Base-by-base conservation (phyloP, 345 rosid species). In the Lepidium didymum region DNA sequence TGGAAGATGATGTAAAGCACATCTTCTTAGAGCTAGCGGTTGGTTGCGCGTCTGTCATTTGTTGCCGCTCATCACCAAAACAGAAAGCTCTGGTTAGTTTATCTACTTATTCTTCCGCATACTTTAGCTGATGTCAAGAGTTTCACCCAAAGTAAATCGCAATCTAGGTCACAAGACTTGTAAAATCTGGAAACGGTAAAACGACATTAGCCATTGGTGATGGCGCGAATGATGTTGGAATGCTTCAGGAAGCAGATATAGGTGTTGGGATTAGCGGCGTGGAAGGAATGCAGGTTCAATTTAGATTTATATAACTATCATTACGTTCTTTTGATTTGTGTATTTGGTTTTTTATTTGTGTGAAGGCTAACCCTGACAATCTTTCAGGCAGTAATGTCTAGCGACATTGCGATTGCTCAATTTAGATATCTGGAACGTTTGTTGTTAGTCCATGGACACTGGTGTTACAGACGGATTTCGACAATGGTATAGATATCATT, bases 201-300 rank as follows among this genome's bases (percentile, higher is more conserved):
- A 88, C 96, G 11, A 93, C 96, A 3, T 79, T 93, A 53, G 98
- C 93, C 7, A 85, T 93, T 25, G 98, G 98, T 49, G 98, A 93
- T 79, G 98, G 98, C 42, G 98, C 98, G 14, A 93, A 93, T 73
- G 98, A 93, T 68, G 98, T 93, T 50, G 98, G 98, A 52, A 93
- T 93, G 98, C 98, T 93, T 64, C 98, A 90, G 69, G 98, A 93
- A 79, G 98, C 98, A 56, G 98, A 93, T 69, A 84, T 93, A 38
- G 98, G 98, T 37, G 47, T 93, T 36, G 98, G 98, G 42, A 93
- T 93, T 51, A 93, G 97, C 65, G 98, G 98, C 18, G 96, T 88
- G 16, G 98, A 93, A 87, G 98, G 98, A 74, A 93, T 93, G 98
- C 98, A 93, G 97, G 96, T 91, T 56, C 55, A 6, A 3, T 49